Evolutionary conservation across 352 stramenopile species (phyloP), one percentile per base, ranked within the genome.

Genomic region (Globisporangium megalacanthum): DNA sequence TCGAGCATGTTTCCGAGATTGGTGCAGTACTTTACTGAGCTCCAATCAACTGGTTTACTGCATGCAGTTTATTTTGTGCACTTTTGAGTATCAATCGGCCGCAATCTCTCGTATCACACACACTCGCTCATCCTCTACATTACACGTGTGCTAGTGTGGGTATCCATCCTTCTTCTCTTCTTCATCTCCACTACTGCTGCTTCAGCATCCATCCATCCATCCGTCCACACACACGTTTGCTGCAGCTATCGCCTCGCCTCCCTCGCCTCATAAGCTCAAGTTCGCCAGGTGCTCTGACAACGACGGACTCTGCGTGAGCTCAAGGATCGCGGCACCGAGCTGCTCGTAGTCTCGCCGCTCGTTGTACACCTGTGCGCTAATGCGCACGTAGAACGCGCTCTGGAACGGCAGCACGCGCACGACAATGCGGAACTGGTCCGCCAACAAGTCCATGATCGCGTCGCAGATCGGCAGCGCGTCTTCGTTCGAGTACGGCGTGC

Each of bases 321-420:
- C 75, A 42, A 87, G 54, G 62, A 94, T 87, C 51, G 84, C 82
- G 36, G 73, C 65, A 31, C 76, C 84, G 17, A 94, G 67, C 52
- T 80, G 70, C 62, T 94, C 81, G 52, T 79, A 94, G 60, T 94
- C 84, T 39, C 69, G 69, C 54, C 84, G 77, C 58, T 94, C 84
- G 60, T 91, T 92, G 71, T 92, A 94, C 52, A 92, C 90, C 66
- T 94, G 84, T 48, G 81, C 78, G 48, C 81, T 92, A 65, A 94
- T 89, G 58, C 81, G 79, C 49, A 85, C 79, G 69, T 89, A 92
- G 20, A 92, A 70, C 10, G 73, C 70, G 51, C 58, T 64, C 62
- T 92, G 79, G 66, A 94, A 85, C 10, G 77, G 73, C 54, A 74
- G 62, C 20, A 92, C 75, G 39, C 80, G 79, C 54, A 89, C 80